Base-by-base conservation (phyloP, 768 basidiomycete genomes). In the Favolaschia claudopus region DNA sequence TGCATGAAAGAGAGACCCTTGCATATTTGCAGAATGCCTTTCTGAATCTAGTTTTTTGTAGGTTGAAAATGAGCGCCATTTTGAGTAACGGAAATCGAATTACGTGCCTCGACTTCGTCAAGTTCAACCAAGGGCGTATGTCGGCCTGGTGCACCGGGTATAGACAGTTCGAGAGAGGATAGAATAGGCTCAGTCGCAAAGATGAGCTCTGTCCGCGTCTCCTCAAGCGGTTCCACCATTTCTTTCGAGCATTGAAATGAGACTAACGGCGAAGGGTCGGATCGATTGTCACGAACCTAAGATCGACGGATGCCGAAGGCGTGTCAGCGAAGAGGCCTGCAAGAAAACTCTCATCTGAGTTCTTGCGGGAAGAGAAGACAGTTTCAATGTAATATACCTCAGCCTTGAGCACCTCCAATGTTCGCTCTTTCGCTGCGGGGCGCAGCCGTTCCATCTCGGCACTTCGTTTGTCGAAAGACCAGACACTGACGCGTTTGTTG, bases 31-130 rank as follows among this genome's bases (percentile, higher is more conserved):
- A 98, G 79, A 29, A 96, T 89, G 14, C 97, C 97, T 75, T 99
- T 99, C 71, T 98, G 97, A 34, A 98, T 95, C 92, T 94, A 59
- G n/a, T n/a, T n/a, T n/a, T n/a, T n/a, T n/a, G n/a, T n/a, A n/a
- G 4, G 31, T 33, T 56, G 43, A 40, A 50, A 47, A 55, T 24
- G 64, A 58, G 48, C 27, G 44, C 37, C 12, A 28, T 28, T n/a
- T n/a, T n/a, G 52, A 44, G 28, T 20, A 48, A 42, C 12, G 32
- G 20, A 58, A 37, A 60, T 44, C 39, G 39, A 31, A 42, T 56
- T 10, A 76, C 82, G 60, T 32, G 92, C 95, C 80, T 99, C 97
- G 37, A 98, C 90, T 78, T 99, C 97, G 72, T 99, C 97, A 22
- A 99, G 78, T 69, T 98, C 96, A 15, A 91, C 86, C 51, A 87